phyloP scores from a whole-genome alignment of 2,329 filamentous ascomycete genomes.

The Penicillium freii region DNA sequence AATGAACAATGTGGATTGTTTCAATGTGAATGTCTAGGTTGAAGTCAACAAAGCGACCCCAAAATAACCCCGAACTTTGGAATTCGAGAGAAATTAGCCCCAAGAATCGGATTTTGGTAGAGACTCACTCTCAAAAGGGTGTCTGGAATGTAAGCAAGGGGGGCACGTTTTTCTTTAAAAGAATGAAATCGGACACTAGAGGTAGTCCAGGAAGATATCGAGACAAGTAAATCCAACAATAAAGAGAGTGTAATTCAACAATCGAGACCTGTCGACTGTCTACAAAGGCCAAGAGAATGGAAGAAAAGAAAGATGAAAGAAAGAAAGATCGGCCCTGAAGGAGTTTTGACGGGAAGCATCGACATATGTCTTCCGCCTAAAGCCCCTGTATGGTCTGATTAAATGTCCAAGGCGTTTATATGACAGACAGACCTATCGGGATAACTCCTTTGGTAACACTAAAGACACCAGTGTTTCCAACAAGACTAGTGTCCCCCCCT shows the following conservation, averaged over 20 bases:
- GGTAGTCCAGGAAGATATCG: not conserved
- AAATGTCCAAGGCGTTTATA: slow-evolving; percentile 1
- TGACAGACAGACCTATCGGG: slow-evolving; percentile 14
- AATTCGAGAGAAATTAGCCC: slow-evolving; percentile 3
- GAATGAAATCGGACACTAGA: not conserved
- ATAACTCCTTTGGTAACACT: slow-evolving; percentile 8
- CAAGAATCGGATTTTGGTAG: not conserved
- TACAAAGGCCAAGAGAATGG: not conserved
- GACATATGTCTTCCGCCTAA: not conserved
- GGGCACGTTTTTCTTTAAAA: not conserved
- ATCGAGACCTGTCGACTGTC: not conserved
- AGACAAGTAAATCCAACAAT: not conserved
- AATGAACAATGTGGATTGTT: slow-evolving; percentile 2
- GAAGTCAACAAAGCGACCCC: slow-evolving; percentile 5
- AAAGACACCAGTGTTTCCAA: slow-evolving; percentile 18
- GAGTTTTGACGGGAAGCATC: not conserved
- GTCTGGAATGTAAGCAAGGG: slow-evolving; percentile 5
- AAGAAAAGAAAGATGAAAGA: not conserved
- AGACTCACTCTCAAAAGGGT: not conserved
- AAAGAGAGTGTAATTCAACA: not conserved
- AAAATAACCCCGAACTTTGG: slow-evolving; percentile 3
- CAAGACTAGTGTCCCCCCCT: slow-evolving; percentile 6
- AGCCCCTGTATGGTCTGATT: slow-evolving; percentile 5
- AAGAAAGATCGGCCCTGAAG: not conserved
- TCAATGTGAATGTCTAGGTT: not conserved